phyloP scores from a whole-genome alignment of 257 asterid species.

The Ophiorrhiza pumila region DNA sequence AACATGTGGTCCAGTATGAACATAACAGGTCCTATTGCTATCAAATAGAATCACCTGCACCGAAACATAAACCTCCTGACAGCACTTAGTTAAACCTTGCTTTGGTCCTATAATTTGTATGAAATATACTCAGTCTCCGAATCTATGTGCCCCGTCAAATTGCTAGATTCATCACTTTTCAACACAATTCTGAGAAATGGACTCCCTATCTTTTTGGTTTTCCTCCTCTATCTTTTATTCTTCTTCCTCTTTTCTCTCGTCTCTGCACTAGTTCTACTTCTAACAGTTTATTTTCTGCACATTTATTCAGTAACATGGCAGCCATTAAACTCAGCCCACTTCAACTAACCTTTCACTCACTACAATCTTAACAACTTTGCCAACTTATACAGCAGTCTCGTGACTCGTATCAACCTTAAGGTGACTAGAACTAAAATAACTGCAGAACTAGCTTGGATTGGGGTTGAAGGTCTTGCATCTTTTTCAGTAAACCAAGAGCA shows the following conservation, averaged over 20 bases:
- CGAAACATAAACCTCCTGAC: neutral
- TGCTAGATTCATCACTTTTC: neutral
- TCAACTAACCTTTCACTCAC: too few relatives aligned
- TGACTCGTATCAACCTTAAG: neutral
- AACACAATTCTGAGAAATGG: neutral
- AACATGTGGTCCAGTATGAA: too few relatives aligned
- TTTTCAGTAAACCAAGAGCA: neutral
- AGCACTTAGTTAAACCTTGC: neutral
- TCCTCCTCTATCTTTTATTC: neutral
- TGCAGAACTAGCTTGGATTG: neutral
- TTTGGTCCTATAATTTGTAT: neutral
- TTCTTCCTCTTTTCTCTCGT: neutral
- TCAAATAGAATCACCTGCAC: too few relatives aligned
- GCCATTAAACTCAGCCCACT: too few relatives aligned
- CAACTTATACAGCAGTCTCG: neutral
- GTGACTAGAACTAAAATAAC: neutral
- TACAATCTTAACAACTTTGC: neutral
- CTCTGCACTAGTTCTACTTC: neutral
- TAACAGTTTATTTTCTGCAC: neutral
- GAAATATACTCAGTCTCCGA: neutral
- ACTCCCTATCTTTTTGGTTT: neutral
- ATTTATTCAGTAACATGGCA: neutral
- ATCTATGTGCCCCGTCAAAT: neutral
- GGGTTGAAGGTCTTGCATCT: neutral
- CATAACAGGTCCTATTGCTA: too few relatives aligned